These are phyloP conservation scores for Ormosia emarginata DNA, from an alignment of 306 rosid species.

Conservation along the genomic window DNA sequence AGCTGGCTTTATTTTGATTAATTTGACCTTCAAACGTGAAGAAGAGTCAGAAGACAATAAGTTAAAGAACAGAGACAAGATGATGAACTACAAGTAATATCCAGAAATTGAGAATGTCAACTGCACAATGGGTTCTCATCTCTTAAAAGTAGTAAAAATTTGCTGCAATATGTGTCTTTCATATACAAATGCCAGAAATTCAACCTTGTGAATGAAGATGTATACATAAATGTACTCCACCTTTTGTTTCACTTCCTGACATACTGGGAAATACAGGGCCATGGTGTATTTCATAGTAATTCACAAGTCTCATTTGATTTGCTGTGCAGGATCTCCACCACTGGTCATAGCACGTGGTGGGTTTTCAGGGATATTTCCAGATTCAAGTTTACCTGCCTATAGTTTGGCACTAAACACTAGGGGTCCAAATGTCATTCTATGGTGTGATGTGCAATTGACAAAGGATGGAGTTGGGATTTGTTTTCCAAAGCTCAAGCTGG, in stretches of 20 bases:
- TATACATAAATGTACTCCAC: not conserved
- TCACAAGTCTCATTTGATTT: not conserved
- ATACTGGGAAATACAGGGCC: not conserved
- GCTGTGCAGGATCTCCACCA: constrained; percentile 62
- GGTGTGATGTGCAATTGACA: constrained; percentile 92
- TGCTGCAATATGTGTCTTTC: not conserved
- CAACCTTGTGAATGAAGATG: not conserved
- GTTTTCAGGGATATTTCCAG: constrained; percentile 85
- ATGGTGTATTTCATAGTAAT: not conserved
- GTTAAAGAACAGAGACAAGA: not conserved
- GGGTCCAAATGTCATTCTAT: constrained; percentile 40
- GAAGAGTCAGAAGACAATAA: not conserved
- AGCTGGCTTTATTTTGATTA: not conserved
- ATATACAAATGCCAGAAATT: not conserved
- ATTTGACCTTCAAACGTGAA: not conserved
- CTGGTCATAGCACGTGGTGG: constrained; percentile 83
- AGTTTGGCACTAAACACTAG: constrained; percentile 36
- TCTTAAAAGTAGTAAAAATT: not conserved
- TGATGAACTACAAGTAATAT: not conserved
- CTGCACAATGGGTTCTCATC: not conserved
- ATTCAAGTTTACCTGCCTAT: constrained; percentile 58
- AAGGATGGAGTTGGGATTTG: constrained; percentile 75
- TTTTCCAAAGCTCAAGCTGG: constrained; percentile 51
- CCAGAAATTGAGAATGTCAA: not conserved
- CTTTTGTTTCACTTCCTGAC: not conserved